phyloP scores from a whole-genome alignment of 371 early-diverging fungal genomes.

The Synchytrium microbalum region DNA sequence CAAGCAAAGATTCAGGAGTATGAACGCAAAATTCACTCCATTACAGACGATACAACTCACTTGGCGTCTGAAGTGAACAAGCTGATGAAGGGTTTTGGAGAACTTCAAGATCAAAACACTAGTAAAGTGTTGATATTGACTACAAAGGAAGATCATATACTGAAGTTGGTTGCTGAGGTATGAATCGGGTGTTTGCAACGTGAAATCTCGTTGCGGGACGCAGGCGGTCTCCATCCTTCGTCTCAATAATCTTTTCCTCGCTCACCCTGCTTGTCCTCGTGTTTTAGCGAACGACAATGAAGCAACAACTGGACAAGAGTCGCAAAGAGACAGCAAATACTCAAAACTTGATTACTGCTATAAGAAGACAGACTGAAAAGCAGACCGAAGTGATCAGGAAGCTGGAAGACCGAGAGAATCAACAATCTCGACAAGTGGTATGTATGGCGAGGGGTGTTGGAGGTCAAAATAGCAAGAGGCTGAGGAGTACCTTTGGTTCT shows the following conservation, averaged over 20 bases:
- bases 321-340: conserved; percentile 63
- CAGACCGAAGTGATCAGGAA: conserved; percentile 70
- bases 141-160: conserved; percentile 69
- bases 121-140: conserved; percentile 63
- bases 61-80: conserved; percentile 68
- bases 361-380: conserved; percentile 68
- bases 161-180: conserved; percentile 60
- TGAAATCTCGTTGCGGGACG: not conserved
- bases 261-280: not conserved
- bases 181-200: not conserved
- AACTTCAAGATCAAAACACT: conserved; percentile 72
- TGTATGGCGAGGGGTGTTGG: not conserved
- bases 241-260: too few relatives aligned
- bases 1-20: not conserved
- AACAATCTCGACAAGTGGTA: conserved; percentile 54
- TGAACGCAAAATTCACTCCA: not conserved
- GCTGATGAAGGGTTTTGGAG: conserved; percentile 63
- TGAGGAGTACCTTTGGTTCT: conserved; percentile 4
- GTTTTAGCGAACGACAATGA: conserved; percentile 48
- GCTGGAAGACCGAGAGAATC: conserved; percentile 70
- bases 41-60: conserved; percentile 38
- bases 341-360: conserved; percentile 52
- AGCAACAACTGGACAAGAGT: conserved; percentile 59
- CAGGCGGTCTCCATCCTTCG: too few relatives aligned
- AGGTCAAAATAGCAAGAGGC: too few relatives aligned